Conservation (phyloP, 176 grass and related monocot species). For the Dendrocalamus sinicus region DNA sequence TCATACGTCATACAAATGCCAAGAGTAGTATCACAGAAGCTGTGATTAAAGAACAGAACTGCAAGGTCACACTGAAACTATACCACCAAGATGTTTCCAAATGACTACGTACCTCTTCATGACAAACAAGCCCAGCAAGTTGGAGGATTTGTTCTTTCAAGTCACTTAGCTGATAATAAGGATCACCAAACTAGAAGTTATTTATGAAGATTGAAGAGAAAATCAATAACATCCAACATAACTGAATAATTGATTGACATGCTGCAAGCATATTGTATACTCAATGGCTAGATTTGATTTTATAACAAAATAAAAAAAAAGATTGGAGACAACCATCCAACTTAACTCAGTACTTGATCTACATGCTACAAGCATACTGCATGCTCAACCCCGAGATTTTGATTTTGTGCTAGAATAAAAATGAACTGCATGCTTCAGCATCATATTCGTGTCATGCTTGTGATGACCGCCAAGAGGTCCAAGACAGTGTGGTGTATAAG, state of each 20-base stretch:
- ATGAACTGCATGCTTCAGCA: background rate
- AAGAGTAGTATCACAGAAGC: constrained; percentile 3
- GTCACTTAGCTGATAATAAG: constrained; percentile 35
- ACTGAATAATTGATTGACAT: background rate
- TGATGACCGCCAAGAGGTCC: background rate
- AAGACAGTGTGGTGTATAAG: background rate
- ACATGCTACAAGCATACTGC: background rate
- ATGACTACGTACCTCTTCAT: constrained; percentile 40
- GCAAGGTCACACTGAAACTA: background rate
- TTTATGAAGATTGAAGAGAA: background rate
- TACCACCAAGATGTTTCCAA: background rate
- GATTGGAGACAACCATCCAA: background rate
- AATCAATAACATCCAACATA: background rate
- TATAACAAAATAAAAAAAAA: background rate
- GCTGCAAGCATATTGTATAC: background rate
- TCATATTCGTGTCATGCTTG: background rate
- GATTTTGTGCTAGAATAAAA: background rate
- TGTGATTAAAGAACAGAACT: background rate
- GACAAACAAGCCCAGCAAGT: constrained; percentile 35
- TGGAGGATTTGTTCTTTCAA: constrained; percentile 55
- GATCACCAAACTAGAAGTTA: constrained; percentile 12
- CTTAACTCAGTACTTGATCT: background rate
- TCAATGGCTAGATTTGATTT: background rate
- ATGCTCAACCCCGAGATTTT: background rate
- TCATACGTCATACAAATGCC: constrained; percentile 24